A percentile compares a stretch with the other conserved stretches of the same genome.
phyloP scores from a whole-genome alignment of 345 rosid species.

The Arabis hirsuta region DNA sequence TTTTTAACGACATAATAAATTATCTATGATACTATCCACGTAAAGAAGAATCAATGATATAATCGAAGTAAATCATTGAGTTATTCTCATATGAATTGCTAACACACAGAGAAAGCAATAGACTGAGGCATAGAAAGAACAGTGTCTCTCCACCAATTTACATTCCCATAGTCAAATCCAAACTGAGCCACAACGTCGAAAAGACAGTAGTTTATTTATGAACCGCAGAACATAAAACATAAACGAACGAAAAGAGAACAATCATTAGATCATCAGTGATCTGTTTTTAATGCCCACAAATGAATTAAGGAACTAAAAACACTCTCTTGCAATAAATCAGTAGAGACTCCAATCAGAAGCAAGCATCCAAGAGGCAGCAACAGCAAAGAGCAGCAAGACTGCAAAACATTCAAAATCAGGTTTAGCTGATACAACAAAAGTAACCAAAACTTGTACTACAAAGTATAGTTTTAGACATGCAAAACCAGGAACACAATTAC shows the following conservation, averaged over 20 bases:
- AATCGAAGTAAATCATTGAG: not conserved
- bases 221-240: constrained; percentile 22
- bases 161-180: constrained; percentile 38
- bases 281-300: constrained; percentile 8
- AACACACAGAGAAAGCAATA: not conserved
- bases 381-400: constrained; percentile 56
- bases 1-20: not conserved
- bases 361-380: constrained; percentile 47
- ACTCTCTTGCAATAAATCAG: constrained; percentile 9
- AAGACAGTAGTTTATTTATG: constrained; percentile 20
- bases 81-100: not conserved
- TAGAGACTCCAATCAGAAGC: constrained; percentile 48
- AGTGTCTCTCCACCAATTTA: constrained; percentile 32
- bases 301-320: not conserved
- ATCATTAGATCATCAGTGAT: not conserved
- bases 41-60: not conserved
- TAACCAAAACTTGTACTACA: not conserved
- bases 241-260: constrained; percentile 23
- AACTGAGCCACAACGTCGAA: constrained; percentile 20
- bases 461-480: not conserved
- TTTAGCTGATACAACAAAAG: not conserved
- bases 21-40: not conserved
- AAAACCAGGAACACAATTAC: not conserved
- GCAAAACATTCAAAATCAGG: constrained; percentile 18
- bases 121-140: constrained; percentile 15